A percentile compares a stretch with the other conserved stretches of the same genome.
Evolutionary conservation across 1,284 basidiomycete genomes (phyloP).

Genomic region (Naganishia liquefaciens): DNA sequence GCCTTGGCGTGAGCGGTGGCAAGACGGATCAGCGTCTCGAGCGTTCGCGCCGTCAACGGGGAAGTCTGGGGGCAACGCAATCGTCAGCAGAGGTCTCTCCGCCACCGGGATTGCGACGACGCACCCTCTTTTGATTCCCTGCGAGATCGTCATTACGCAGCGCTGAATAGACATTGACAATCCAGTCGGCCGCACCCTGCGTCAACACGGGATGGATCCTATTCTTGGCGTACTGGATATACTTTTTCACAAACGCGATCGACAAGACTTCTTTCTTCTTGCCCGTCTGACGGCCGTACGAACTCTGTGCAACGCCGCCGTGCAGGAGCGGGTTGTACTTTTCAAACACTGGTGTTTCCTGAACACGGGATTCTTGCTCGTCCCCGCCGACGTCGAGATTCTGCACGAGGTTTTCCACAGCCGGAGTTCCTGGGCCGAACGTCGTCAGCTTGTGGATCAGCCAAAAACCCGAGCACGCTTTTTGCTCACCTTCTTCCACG

Average conservation of each 20-base stretch:
- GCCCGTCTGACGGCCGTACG: constrained; percentile 57
- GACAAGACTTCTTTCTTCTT: constrained; percentile 83
- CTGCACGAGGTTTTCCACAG: constrained; percentile 83
- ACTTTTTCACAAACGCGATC: constrained; percentile 96
- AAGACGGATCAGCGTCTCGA: constrained; percentile 97
- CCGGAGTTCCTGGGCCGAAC: constrained; percentile 63
- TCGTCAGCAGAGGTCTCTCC: neutral
- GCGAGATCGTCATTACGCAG: constrained; percentile 91
- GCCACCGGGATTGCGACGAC: constrained; percentile 33
- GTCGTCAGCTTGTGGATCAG: neutral
- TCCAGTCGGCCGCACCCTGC: constrained; percentile 90
- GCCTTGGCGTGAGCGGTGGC: constrained; percentile 97
- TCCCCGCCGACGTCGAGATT: constrained; percentile 77
- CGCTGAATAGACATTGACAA: constrained; percentile 87
- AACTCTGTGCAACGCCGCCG: constrained; percentile 69
- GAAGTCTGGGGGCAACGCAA: constrained; percentile 67
- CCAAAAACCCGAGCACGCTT: no score
- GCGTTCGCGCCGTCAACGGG: constrained; percentile 94
- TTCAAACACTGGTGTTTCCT: constrained; percentile 82
- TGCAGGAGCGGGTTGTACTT: constrained; percentile 96
- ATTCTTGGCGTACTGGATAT: constrained; percentile 95
- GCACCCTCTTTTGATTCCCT: constrained; percentile 82
- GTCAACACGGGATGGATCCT: constrained; percentile 81
- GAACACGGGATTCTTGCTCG: constrained; percentile 58
- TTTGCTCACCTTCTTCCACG: constrained; percentile 81